phyloP scores from a whole-genome alignment of 83 land plant species.

The Picea abies region DNA sequence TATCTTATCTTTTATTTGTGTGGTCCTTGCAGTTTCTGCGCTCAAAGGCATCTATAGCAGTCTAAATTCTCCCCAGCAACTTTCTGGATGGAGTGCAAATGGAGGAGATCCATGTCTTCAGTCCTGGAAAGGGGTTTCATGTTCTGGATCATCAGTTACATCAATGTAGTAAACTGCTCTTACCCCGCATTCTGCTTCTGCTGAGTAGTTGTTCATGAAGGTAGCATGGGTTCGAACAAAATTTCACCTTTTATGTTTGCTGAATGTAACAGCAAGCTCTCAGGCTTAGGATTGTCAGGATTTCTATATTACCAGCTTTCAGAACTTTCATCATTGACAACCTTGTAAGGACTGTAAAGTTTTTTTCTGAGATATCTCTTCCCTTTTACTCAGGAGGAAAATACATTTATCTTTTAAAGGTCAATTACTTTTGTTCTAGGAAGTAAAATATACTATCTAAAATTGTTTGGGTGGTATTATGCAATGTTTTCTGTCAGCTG shows the following conservation, averaged over 20 bases:
- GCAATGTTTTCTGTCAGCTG: too few relatives aligned
- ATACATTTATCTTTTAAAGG: background rate
- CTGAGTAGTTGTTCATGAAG: background rate
- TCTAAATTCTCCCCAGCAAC: constrained; percentile 51
- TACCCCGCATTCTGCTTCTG: constrained; percentile 1
- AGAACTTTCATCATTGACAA: constrained; percentile 36
- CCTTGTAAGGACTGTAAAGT: constrained; percentile 36
- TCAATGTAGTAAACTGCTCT: constrained; percentile 43
- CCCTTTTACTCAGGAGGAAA: background rate
- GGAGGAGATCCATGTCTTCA: constrained; percentile 74
- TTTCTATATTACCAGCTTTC: constrained; percentile 34
- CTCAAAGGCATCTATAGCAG: constrained; percentile 41
- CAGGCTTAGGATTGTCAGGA: constrained; percentile 57
- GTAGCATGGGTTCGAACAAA: background rate
- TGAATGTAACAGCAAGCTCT: constrained; percentile 31
- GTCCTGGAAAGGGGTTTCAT: constrained; percentile 68
- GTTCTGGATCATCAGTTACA: constrained; percentile 64
- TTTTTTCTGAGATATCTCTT: background rate
- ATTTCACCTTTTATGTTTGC: constrained; percentile 1
- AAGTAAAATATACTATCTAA: too few relatives aligned
- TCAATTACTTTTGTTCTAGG: too few relatives aligned
- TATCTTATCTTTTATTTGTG: too few relatives aligned
- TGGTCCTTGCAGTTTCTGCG: constrained; percentile 44
- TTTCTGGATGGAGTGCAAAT: constrained; percentile 50
- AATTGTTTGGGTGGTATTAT: too few relatives aligned